These are phyloP conservation scores for Dothistroma pini DNA, from an alignment of 2,329 filamentous ascomycete species.

Conservation along the genomic window DNA sequence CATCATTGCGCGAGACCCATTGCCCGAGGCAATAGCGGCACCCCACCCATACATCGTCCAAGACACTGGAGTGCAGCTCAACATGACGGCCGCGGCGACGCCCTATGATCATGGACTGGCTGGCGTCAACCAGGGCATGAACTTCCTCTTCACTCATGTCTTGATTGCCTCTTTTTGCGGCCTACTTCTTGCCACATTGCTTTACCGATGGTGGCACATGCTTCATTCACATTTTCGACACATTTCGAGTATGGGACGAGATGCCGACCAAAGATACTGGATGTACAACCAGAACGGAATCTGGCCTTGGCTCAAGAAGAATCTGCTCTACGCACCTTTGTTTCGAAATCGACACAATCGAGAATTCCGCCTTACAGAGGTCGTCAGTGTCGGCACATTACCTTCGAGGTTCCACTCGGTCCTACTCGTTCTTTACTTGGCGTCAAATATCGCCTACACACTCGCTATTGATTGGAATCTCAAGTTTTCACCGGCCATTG, in stretches of 20 bases:
- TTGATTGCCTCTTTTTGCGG: conserved; percentile 38
- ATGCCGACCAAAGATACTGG: conserved; percentile 45
- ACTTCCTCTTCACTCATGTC: conserved; percentile 47
- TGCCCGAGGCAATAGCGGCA: conserved; percentile 15
- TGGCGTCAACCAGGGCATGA: conserved; percentile 47
- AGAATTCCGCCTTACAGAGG: conserved; percentile 64
- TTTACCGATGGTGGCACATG: conserved; percentile 43
- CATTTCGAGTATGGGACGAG: conserved; percentile 43
- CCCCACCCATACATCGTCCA: conserved; percentile 8
- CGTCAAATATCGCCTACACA: conserved; percentile 74
- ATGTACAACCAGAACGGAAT: conserved; percentile 42
- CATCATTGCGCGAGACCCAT: conserved; percentile 17
- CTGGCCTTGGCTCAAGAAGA: conserved; percentile 60
- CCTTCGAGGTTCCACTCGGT: conserved; percentile 74
- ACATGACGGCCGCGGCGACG: conserved; percentile 18
- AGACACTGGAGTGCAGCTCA: conserved; percentile 19
- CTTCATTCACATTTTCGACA: conserved; percentile 44
- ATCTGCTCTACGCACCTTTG: conserved; percentile 67
- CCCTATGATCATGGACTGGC: conserved; percentile 41
- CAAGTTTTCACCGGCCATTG: conserved; percentile 55
- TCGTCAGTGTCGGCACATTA: conserved; percentile 69
- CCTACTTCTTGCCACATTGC: conserved; percentile 37
- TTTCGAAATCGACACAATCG: conserved; percentile 72
- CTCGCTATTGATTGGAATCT: conserved; percentile 57
- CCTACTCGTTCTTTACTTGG: conserved; percentile 64